Evolutionary conservation across 805 yeast species (phyloP).

Genomic region (Saccharomycopsis selenospora): DNA sequence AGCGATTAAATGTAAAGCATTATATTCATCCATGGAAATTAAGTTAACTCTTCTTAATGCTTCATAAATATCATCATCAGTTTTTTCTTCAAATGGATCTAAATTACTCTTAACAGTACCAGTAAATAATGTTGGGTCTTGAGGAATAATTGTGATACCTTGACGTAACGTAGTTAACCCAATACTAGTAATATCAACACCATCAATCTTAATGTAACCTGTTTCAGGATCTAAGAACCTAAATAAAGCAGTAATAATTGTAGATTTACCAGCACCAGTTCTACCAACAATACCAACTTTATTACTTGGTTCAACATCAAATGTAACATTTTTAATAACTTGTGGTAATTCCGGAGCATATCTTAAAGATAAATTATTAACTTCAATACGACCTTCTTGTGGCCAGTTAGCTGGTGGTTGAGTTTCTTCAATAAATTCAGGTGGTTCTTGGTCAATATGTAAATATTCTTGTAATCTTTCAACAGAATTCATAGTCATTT

Average conservation of each 20-base stretch:
- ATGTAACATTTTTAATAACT: slow-evolving; percentile 82
- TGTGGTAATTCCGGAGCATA: slow-evolving; percentile 86
- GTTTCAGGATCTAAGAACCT: slow-evolving; percentile 74
- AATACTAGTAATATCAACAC: slow-evolving; percentile 61
- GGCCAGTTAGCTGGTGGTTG: slow-evolving; percentile 83
- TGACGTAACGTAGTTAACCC: slow-evolving; percentile 66
- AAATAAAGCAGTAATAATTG: slow-evolving; percentile 91
- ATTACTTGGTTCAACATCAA: slow-evolving; percentile 66
- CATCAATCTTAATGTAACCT: slow-evolving; percentile 65
- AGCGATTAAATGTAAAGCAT: slow-evolving; percentile 23
- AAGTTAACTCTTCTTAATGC: slow-evolving; percentile 71
- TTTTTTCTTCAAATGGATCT: slow-evolving; percentile 62
- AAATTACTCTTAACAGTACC: slow-evolving; percentile 71
- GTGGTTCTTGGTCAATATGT: slow-evolving; percentile 81
- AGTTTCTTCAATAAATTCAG: slow-evolving; percentile 49
- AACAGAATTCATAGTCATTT: slow-evolving; percentile 94
- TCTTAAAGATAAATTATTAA: slow-evolving; percentile 69
- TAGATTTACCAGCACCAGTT: slow-evolving; percentile 98
- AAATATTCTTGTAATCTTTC: slow-evolving; percentile 88
- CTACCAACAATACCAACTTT: slow-evolving; percentile 96
- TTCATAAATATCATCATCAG: slow-evolving; percentile 57
- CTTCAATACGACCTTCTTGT: slow-evolving; percentile 66
- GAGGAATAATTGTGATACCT: slow-evolving; percentile 78
- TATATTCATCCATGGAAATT: slow-evolving; percentile 38
- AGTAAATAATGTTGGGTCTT: slow-evolving; percentile 75